Evolutionary conservation across 2,329 filamentous ascomycete species (phyloP).

Genomic region (Blastomyces gilchristii): DNA sequence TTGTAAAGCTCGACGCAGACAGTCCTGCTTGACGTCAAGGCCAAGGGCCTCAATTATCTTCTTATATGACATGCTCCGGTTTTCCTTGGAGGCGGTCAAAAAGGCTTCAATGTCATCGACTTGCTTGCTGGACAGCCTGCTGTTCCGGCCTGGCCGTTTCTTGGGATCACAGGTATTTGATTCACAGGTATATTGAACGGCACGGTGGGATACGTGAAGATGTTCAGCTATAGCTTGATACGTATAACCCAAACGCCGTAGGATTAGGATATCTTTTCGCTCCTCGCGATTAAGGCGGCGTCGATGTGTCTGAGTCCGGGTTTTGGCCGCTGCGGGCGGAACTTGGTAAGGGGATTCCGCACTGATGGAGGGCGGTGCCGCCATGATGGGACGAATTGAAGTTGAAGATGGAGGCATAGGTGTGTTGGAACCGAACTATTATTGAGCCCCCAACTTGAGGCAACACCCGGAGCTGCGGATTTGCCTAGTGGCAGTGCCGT

Average conservation of each 20-base stretch:
- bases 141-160: constrained; percentile 3
- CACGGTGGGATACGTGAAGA: constrained; percentile 3
- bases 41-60: constrained; percentile 5
- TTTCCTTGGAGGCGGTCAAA: constrained; percentile 2
- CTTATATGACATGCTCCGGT: background rate
- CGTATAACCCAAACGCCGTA: constrained; percentile 4
- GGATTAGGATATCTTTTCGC: background rate
- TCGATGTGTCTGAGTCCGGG: background rate
- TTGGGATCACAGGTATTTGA: constrained; percentile 5
- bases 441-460: background rate
- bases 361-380: background rate
- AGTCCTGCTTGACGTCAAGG: constrained; percentile 6
- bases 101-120: constrained; percentile 6
- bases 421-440: background rate
- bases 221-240: constrained; percentile 4
- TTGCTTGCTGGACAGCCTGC: constrained; percentile 3
- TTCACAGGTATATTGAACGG: constrained; percentile 5
- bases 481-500: background rate
- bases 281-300: constrained; percentile 6
- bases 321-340: background rate
- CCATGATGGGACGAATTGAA: background rate
- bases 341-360: background rate
- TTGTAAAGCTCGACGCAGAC: background rate
- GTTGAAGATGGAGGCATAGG: background rate
- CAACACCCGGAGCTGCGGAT: background rate